These are phyloP conservation scores for Phytophthora tubulina DNA, from an alignment of 352 stramenopile species.

Conservation along the genomic window DNA sequence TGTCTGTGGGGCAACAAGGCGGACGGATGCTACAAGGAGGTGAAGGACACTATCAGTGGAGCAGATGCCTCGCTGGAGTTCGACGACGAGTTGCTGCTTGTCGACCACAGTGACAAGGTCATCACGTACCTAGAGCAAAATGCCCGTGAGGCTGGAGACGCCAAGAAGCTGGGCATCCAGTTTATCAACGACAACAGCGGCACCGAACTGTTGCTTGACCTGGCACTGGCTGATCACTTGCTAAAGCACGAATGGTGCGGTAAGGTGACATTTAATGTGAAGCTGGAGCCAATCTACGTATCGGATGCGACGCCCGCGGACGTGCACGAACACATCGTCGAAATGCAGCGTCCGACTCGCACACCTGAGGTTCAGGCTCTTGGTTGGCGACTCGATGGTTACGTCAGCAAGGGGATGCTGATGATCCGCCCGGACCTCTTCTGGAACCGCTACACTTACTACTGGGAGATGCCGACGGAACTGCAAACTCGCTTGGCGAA, in stretches of 20 bases:
- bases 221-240: constrained; percentile 74
- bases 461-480: constrained; percentile 66
- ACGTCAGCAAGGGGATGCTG: constrained; percentile 45
- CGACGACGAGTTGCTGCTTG: constrained; percentile 68
- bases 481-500: constrained; percentile 39
- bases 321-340: constrained; percentile 64
- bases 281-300: constrained; percentile 82
- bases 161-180: constrained; percentile 42
- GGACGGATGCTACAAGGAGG: constrained; percentile 78
- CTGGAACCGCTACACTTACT: constrained; percentile 81
- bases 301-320: constrained; percentile 73
- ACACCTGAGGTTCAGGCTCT: constrained; percentile 55
- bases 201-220: constrained; percentile 74
- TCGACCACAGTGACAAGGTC: constrained; percentile 66
- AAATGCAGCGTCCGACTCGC: constrained; percentile 50
- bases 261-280: constrained; percentile 78
- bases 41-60: constrained; percentile 77
- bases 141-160: constrained; percentile 20
- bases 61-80: constrained; percentile 59
- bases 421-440: constrained; percentile 49
- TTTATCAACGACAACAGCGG: constrained; percentile 88
- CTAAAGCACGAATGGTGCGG: constrained; percentile 58
- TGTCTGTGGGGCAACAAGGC: constrained; percentile 85
- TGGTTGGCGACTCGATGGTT: constrained; percentile 48
- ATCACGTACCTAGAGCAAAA: constrained; percentile 49